These are phyloP conservation scores for Dictyostelium brefeldianum DNA, from an alignment of 78 protist genomes.

Conservation along the genomic window DNA sequence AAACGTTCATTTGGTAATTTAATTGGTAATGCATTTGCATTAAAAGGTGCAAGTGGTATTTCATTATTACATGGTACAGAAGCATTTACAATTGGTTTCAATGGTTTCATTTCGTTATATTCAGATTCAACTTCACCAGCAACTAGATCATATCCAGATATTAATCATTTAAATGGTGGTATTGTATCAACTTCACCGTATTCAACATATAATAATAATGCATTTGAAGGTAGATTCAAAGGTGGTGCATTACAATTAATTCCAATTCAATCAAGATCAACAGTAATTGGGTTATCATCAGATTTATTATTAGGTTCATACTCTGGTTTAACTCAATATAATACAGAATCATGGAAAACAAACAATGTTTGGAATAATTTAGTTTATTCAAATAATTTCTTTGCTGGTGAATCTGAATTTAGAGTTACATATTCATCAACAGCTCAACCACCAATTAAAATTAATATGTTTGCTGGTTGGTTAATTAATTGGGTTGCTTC, in stretches of 20 bases:
- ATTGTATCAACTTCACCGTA: constrained; percentile 1
- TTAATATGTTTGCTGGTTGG: neutral
- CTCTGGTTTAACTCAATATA: neutral
- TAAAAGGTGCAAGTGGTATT: neutral
- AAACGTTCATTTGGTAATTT: constrained; percentile 23
- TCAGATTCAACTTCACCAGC: neutral
- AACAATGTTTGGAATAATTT: constrained; percentile 1
- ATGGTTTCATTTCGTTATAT: neutral
- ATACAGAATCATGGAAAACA: neutral
- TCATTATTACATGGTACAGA: constrained; percentile 13
- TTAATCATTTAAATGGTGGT: neutral
- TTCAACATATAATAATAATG: neutral
- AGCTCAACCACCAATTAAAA: neutral
- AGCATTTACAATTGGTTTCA: neutral
- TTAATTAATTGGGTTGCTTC: neutral
- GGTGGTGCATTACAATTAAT: neutral
- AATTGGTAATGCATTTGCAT: neutral
- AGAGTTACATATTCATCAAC: neutral
- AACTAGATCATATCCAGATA: neutral
- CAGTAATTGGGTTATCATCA: neutral
- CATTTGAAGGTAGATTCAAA: constrained; percentile 8
- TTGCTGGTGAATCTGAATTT: constrained; percentile 18
- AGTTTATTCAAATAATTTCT: neutral
- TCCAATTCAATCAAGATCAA: constrained; percentile 2
- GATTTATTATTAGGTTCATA: neutral